These are phyloP conservation scores for Cytospora chrysosperma DNA, from an alignment of 2,329 filamentous ascomycete species.

Conservation along the genomic window DNA sequence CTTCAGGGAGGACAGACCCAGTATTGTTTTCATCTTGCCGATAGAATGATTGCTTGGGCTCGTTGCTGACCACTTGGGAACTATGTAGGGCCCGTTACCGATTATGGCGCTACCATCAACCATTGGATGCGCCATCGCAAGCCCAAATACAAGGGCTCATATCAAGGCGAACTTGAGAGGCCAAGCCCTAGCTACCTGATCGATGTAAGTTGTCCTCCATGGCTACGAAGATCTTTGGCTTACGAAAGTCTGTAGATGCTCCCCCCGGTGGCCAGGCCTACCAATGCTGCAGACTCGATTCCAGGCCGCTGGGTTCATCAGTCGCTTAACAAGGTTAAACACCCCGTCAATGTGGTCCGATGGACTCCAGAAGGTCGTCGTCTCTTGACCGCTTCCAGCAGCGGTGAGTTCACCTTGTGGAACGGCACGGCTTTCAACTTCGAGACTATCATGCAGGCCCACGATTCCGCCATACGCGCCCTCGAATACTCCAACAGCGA, in stretches of 20 bases:
- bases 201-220: slow-evolving; percentile 60
- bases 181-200: slow-evolving; percentile 88
- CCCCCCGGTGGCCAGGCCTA: slow-evolving; percentile 73
- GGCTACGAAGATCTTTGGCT: slow-evolving; percentile 16
- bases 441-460: slow-evolving; percentile 98
- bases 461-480: slow-evolving; percentile 82
- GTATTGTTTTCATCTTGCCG: slow-evolving; percentile 8
- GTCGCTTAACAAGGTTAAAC: slow-evolving; percentile 97
- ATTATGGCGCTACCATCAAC: slow-evolving; percentile 86
- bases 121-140: slow-evolving; percentile 87
- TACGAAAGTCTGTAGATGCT: slow-evolving; percentile 63
- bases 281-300: slow-evolving; percentile 78
- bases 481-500: slow-evolving; percentile 90
- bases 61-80: neutral
- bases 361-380: slow-evolving; percentile 97
- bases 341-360: slow-evolving; percentile 92
- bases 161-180: slow-evolving; percentile 74
- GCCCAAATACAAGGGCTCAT: slow-evolving; percentile 70
- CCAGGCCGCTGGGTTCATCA: slow-evolving; percentile 95
- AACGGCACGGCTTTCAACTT: slow-evolving; percentile 99
- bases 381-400: slow-evolving; percentile 88
- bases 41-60: slow-evolving; percentile 1
- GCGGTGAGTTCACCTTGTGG: slow-evolving; percentile 97
- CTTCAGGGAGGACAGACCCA: neutral
- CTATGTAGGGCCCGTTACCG: slow-evolving; percentile 76